Base-by-base conservation (phyloP, 345 rosid genomes). In the Pistacia vera region DNA sequence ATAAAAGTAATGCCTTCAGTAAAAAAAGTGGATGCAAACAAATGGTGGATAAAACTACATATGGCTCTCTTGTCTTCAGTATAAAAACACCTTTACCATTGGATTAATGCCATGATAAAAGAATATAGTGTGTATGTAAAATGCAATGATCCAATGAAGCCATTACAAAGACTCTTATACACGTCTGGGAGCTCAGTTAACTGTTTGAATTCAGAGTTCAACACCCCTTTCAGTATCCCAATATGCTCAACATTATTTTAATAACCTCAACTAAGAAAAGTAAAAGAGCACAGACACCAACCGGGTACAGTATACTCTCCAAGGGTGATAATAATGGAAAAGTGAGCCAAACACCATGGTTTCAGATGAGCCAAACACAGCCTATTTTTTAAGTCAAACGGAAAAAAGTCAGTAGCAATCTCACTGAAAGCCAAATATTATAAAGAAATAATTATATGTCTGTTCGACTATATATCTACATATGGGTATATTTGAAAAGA, bases 301-400 rank as follows among this genome's bases (percentile, higher is more conserved):
- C 99, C 98, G 64, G 98, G 99, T 75, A 95, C 87, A 63, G 85
- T 85, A 82, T 95, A 88, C n/a, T 94, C 99, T 56, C 98, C 99
- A 69, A 95, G 88, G 51, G 96, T 93, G 81, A 95, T 93, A 80
- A 93, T 86, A 74, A 90, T 95, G 62, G 98, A 98, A 83, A 88
- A 13, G 99, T 93, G 73, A 95, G 97, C 99, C 99, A 95, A 13
- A 93, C 93, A 66, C 99, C 98, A 44, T 93, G 99, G 78, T 95
- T 95, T 93, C 71, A 95, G 89, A 88, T 93, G 98, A 38, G 97
- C 99, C 92, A 95, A 22, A 85, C 65, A 95, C 98, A 80, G 97
- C 98, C 99, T 93, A 75, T 17, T 72, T 77, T 74, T 8, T 8
- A 63, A 74, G 38, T 73, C 28, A 61, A 82, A 75, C 20, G 46